Percentiles rank a stretch among this genome's conserved stretches.
Conservation (phyloP, 2,329 filamentous ascomycete species). For the Colletotrichum lupini region DNA sequence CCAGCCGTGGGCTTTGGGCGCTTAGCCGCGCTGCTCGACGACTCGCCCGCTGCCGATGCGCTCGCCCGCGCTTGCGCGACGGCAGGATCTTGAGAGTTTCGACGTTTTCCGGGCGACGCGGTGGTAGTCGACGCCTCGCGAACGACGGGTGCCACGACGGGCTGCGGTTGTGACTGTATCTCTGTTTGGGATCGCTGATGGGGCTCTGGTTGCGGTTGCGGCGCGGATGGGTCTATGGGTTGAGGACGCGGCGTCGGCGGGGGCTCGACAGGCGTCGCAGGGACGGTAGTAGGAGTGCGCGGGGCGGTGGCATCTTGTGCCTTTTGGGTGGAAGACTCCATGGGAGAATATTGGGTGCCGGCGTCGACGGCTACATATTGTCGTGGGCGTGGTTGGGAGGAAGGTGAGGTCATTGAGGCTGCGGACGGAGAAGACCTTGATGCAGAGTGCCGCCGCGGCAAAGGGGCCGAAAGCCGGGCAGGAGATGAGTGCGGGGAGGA, state of each 20-base stretch:
- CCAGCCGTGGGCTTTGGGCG: constrained; percentile 61
- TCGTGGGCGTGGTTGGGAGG: constrained; percentile 42
- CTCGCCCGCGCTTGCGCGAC: constrained; percentile 32
- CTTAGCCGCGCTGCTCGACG: constrained; percentile 55
- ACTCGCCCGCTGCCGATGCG: constrained; percentile 38
- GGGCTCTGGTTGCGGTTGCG: constrained; percentile 31
- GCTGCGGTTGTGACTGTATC: constrained; percentile 28
- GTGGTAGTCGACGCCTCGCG: constrained; percentile 32
- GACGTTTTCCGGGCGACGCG: constrained; percentile 54
- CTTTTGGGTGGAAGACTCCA: constrained; percentile 47
- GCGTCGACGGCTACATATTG: constrained; percentile 61
- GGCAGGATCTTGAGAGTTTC: constrained; percentile 54
- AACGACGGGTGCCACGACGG: constrained; percentile 16
- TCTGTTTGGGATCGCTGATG: constrained; percentile 17
- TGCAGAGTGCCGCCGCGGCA: constrained; percentile 52
- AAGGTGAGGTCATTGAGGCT: constrained; percentile 43
- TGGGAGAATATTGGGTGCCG: constrained; percentile 60
- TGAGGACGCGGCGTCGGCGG: constrained; percentile 35
- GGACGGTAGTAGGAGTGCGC: constrained; percentile 38
- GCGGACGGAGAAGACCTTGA: constrained; percentile 47
- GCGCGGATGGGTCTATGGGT: constrained; percentile 30
- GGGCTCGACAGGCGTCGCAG: constrained; percentile 40
- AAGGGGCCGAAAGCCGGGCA: constrained; percentile 52
- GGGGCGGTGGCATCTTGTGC: constrained; percentile 40
- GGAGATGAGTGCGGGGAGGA: constrained; percentile 54